phyloP scores from a whole-genome alignment of 164 flowering plant genomes.

The Houttuynia cordata region DNA sequence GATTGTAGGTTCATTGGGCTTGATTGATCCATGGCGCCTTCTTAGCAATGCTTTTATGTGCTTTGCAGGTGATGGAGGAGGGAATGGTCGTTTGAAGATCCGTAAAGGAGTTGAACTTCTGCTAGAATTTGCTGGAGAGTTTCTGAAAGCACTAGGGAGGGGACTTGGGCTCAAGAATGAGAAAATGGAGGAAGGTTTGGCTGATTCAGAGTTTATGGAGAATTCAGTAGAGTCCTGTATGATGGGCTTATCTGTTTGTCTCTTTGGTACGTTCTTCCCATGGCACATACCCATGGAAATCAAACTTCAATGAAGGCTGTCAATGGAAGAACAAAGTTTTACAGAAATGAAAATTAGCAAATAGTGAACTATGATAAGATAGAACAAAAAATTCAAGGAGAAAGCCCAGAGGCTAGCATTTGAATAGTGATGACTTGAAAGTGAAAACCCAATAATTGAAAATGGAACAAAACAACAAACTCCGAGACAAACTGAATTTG shows the following conservation, averaged over 20 bases:
- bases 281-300: constrained; percentile 81
- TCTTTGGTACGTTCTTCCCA: constrained; percentile 46
- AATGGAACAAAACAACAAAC: neutral
- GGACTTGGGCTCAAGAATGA: constrained; percentile 90
- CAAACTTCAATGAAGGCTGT: constrained; percentile 1
- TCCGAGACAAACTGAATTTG: neutral
- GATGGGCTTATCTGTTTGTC: constrained; percentile 17
- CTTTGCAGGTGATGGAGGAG: constrained; percentile 99
- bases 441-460: neutral
- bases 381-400: neutral
- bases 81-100: constrained; percentile 77
- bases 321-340: neutral
- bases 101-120: constrained; percentile 60
- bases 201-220: constrained; percentile 15
- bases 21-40: constrained; percentile 74
- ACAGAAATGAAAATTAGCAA: neutral
- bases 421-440: neutral
- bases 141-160: constrained; percentile 48
- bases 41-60: constrained; percentile 84
- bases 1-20: constrained; percentile 83
- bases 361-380: neutral
- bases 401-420: neutral
- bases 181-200: constrained; percentile 35
- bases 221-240: constrained; percentile 13
- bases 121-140: constrained; percentile 64